Evolutionary conservation across 768 basidiomycete species (phyloP).

Genomic region (Kwoniella sp.): DNA sequence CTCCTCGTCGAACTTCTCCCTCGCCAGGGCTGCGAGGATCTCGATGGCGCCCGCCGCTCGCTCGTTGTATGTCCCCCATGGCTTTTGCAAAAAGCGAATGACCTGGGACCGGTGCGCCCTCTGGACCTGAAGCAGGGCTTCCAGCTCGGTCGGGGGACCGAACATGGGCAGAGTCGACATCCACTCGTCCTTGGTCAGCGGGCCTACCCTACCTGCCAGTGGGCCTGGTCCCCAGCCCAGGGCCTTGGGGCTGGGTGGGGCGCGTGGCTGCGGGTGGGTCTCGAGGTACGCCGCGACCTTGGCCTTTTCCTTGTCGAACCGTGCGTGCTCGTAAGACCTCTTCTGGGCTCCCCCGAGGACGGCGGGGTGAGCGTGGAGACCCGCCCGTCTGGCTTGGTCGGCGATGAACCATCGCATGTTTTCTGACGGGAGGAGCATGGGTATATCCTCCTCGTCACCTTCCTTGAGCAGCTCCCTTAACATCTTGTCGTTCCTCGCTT

Average conservation of each 20-base stretch:
- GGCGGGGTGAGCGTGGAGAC: neutral
- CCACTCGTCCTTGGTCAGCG: conserved; percentile 31
- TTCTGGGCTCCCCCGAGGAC: neutral
- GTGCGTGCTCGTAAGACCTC: conserved; percentile 24
- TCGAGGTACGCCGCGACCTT: conserved; percentile 21
- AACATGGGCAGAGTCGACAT: conserved; percentile 20
- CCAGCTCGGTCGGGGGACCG: conserved; percentile 28
- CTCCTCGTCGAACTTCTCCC: conserved; percentile 27
- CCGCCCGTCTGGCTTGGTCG: neutral
- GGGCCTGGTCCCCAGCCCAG: neutral
- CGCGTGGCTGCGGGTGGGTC: no score
- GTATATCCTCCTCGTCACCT: conserved; percentile 30
- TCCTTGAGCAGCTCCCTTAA: conserved; percentile 27
- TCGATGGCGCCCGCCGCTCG: conserved; percentile 36
- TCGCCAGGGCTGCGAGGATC: conserved; percentile 21
- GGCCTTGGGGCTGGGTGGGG: neutral
- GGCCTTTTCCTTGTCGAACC: conserved; percentile 33
- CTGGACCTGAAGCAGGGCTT: conserved; percentile 28
- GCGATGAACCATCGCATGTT: conserved; percentile 15
- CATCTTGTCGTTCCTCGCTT: conserved; percentile 25
- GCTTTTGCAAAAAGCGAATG: conserved; percentile 30
- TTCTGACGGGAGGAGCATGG: conserved; percentile 24
- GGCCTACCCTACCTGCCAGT: conserved; percentile 13
- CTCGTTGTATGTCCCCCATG: conserved; percentile 35
- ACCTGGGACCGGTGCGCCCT: conserved; percentile 35